A percentile compares a stretch with the other conserved stretches of the same genome.
Conservation (phyloP, 805 yeast genomes). For the Pichia thaimueangensis region DNA sequence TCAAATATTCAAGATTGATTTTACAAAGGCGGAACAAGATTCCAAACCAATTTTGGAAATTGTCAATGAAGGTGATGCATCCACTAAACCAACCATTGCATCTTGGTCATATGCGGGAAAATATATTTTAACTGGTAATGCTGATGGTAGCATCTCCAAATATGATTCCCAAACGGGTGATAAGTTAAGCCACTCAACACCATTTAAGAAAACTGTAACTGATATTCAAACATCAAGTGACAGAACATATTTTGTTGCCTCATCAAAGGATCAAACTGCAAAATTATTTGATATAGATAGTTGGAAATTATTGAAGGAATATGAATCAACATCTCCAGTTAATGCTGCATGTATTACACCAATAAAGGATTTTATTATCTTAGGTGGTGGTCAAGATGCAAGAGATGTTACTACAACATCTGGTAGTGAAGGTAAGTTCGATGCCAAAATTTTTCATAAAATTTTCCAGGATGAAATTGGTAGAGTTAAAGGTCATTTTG, state of each 20-base stretch:
- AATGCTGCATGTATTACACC: slow-evolving; percentile 95
- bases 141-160: slow-evolving; percentile 78
- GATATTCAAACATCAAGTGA: slow-evolving; percentile 90
- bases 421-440: slow-evolving; percentile 90
- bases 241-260: slow-evolving; percentile 80
- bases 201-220: slow-evolving; percentile 74
- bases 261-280: slow-evolving; percentile 89
- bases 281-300: slow-evolving; percentile 71
- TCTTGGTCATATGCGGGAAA: slow-evolving; percentile 78
- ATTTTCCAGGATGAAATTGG: slow-evolving; percentile 94
- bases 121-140: slow-evolving; percentile 79
- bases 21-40: slow-evolving; percentile 37
- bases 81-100: slow-evolving; percentile 63
- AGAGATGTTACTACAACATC: slow-evolving; percentile 97
- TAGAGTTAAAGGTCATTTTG: slow-evolving; percentile 97
- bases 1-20: slow-evolving; percentile 55
- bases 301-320: slow-evolving; percentile 65
- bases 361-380: slow-evolving; percentile 79
- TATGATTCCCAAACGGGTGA: slow-evolving; percentile 75
- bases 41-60: slow-evolving; percentile 55
- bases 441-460: slow-evolving; percentile 93
- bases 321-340: slow-evolving; percentile 84
- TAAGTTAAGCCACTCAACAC: slow-evolving; percentile 46
- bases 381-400: slow-evolving; percentile 99
- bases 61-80: slow-evolving; percentile 43